Percentiles rank a stretch among this genome's conserved stretches.
phyloP scores from a whole-genome alignment of 352 stramenopile genomes.

The Phytophthora boehmeriae region DNA sequence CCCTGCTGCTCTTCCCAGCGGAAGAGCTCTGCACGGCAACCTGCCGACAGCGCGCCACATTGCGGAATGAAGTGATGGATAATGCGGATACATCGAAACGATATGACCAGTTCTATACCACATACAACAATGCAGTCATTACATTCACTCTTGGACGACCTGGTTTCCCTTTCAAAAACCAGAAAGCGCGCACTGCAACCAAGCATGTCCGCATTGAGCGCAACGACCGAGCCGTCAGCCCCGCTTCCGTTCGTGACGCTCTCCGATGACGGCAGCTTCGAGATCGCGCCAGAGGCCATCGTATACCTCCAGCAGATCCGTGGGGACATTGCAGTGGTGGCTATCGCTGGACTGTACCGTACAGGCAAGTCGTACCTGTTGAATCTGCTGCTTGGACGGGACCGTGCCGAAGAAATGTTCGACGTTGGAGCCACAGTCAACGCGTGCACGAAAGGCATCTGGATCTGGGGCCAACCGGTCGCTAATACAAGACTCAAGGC shows the following conservation, averaged over 20 bases:
- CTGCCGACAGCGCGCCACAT: slow-evolving; percentile 17
- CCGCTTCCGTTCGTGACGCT: slow-evolving; percentile 78
- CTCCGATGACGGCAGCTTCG: slow-evolving; percentile 68
- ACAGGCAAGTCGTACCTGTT: slow-evolving; percentile 85
- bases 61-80: neutral
- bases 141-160: neutral
- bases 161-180: neutral
- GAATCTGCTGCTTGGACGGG: slow-evolving; percentile 62
- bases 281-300: slow-evolving; percentile 60
- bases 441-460: slow-evolving; percentile 83
- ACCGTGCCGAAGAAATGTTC: slow-evolving; percentile 71
- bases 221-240: slow-evolving; percentile 13
- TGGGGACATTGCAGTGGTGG: slow-evolving; percentile 65
- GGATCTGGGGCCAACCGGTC: slow-evolving; percentile 73
- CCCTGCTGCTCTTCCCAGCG: neutral
- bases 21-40: slow-evolving; percentile 8
- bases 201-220: neutral
- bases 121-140: neutral
- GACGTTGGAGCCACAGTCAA: slow-evolving; percentile 73
- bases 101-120: neutral
- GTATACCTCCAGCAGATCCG: slow-evolving; percentile 67
- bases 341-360: slow-evolving; percentile 75
- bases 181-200: neutral
- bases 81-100: slow-evolving; percentile 10
- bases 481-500: slow-evolving; percentile 14